These are phyloP conservation scores for Brassica rapa DNA, from an alignment of 345 rosid species.

Conservation along the genomic window DNA sequence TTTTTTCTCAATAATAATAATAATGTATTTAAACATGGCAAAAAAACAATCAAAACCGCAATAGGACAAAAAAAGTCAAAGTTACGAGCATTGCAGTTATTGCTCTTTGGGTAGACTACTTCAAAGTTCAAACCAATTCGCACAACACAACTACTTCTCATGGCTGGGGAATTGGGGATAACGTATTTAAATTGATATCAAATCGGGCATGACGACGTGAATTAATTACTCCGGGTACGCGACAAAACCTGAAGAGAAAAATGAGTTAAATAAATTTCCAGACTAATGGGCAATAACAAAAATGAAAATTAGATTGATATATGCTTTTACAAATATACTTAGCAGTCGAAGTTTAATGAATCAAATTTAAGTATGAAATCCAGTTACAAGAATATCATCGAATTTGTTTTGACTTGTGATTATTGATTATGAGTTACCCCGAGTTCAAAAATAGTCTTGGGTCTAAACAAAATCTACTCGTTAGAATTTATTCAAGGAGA, in stretches of 20 bases:
- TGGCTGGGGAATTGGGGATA: constrained; percentile 18
- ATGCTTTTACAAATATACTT: too few species aligned
- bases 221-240: constrained; percentile 24
- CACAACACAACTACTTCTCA: constrained; percentile 35
- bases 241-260: constrained; percentile 18
- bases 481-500: background rate
- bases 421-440: background rate
- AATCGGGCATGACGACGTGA: constrained; percentile 17
- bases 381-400: background rate
- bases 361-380: background rate
- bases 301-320: too few species aligned
- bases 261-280: too few species aligned
- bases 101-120: constrained; percentile 24
- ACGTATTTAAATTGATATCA: constrained; percentile 29
- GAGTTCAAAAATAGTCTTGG: background rate
- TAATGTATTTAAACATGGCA: constrained; percentile 15
- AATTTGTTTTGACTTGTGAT: background rate
- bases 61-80: constrained; percentile 33
- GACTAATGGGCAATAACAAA: too few species aligned
- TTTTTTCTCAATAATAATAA: background rate
- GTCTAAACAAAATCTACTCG: background rate
- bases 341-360: background rate
- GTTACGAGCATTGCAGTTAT: constrained; percentile 35
- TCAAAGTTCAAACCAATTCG: constrained; percentile 36
- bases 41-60: background rate